Evolutionary conservation across 495 filamentous ascomycete species (phyloP), one percentile per base, ranked within the genome.

Genomic region (Aspergillus sclerotioniger): DNA sequence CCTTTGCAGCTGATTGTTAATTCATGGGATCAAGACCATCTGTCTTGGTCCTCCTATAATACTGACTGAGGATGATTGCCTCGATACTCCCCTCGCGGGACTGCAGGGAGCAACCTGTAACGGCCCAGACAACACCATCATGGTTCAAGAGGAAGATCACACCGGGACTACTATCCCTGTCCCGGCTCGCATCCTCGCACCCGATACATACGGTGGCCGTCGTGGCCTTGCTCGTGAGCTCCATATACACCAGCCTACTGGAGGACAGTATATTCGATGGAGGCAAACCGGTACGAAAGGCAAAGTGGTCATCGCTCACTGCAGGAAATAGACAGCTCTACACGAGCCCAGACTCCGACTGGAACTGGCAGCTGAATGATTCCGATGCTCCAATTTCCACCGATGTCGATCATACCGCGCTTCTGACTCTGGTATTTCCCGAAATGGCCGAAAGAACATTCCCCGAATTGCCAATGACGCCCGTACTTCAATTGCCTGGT

Each of bases 141-240:
- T 47, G 44, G 44, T 17, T 47, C 12, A 21, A 47, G 8, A 47
- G 21, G 21, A 20, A 47, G 6, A 21, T 51, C 25, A 33, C 21
- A 5, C 25, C 48, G 15, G 48, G 31, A 17, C 21, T 33, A 15
- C 48, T 33, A 2, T 51, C 48, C 6, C 31, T 57, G 0, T 51
- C 54, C 8, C 29, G 32, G 32, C 20, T 57, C 31, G 45, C 54
- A 6, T 57, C 46, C 2, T 15, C 32, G 15, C 45, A 51, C 20
- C 54, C 54, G 20, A 20, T 57, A 7, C 54, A 57, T 16, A 57
- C 54, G 9, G 17, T 51, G 3, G 33, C 49, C 10, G 35, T 51
- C 1, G 16, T 57, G 4, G 35, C 54, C 19, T 39, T 57, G 12
- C 47, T 57, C 8, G 54, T 51, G 45, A 57, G 54, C 54, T 57